A percentile compares a stretch with the other conserved stretches of the same genome.
Conservation (phyloP, 192 early-diverging fungal genomes). For the Coemansia asiatica region DNA sequence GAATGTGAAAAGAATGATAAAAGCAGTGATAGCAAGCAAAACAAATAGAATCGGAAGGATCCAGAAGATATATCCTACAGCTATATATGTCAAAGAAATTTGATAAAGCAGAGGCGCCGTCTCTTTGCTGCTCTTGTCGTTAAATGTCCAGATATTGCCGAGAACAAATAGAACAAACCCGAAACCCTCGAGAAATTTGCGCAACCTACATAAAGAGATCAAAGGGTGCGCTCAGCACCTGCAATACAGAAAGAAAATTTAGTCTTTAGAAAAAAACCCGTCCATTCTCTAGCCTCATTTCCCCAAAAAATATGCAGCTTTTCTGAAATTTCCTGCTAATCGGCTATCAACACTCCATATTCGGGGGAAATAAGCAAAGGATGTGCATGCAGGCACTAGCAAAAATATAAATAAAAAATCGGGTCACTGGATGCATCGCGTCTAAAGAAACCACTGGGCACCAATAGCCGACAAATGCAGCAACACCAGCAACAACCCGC, state of each 20-base stretch:
- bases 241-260: not conserved
- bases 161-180: conserved; percentile 66
- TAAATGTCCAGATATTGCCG: conserved; percentile 73
- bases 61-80: conserved; percentile 69
- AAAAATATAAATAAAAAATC: not conserved
- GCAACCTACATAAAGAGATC: conserved; percentile 49
- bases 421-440: not conserved
- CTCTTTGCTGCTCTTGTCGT: conserved; percentile 37
- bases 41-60: conserved; percentile 62
- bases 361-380: not conserved
- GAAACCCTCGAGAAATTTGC: conserved; percentile 62
- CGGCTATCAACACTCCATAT: not conserved
- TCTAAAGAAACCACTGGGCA: too few relatives aligned
- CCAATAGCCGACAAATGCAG: too few relatives aligned
- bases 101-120: conserved; percentile 64
- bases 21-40: conserved; percentile 61
- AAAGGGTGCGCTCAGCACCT: not conserved
- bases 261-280: conserved; percentile 5
- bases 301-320: conserved; percentile 7
- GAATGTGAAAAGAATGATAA: conserved; percentile 29
- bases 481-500: too few relatives aligned
- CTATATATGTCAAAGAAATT: conserved; percentile 62
- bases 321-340: not conserved
- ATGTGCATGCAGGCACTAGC: not conserved
- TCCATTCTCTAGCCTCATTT: not conserved